phyloP scores from a whole-genome alignment of 208 protist species.

The Trypanosoma caninum region DNA sequence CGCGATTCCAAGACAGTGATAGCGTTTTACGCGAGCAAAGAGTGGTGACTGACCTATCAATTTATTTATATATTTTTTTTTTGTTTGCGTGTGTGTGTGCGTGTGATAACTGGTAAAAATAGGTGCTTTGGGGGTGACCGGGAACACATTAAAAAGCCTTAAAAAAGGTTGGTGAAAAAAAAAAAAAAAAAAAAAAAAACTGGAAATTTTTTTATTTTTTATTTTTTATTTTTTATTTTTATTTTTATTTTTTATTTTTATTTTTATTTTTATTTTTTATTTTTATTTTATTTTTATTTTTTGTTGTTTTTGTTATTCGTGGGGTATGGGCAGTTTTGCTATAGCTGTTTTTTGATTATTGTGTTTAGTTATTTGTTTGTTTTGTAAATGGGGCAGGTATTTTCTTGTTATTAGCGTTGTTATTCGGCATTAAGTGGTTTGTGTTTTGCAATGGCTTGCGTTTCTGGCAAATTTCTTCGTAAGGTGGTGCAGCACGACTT shows the following conservation, averaged over 20 bases:
- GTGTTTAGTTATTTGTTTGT: conserved; percentile 1
- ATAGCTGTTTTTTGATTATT: neutral
- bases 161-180: no score
- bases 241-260: neutral
- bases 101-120: no score
- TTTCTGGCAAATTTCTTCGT: neutral
- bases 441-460: neutral
- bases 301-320: no score
- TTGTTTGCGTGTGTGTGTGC: neutral
- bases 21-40: neutral
- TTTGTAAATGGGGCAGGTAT: no score
- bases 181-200: neutral
- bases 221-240: conserved; percentile 9
- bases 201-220: neutral
- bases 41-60: neutral
- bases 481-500: conserved; percentile 29
- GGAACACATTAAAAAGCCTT: neutral
- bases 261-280: conserved; percentile 5
- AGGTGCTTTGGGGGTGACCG: no score
- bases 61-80: neutral
- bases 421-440: neutral
- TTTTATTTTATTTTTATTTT: neutral
- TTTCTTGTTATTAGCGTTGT: no score
- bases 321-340: neutral
- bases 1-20: conserved; percentile 30